Conservation (phyloP, 2,329 filamentous ascomycete genomes). For the Diaporthe nobilis region DNA sequence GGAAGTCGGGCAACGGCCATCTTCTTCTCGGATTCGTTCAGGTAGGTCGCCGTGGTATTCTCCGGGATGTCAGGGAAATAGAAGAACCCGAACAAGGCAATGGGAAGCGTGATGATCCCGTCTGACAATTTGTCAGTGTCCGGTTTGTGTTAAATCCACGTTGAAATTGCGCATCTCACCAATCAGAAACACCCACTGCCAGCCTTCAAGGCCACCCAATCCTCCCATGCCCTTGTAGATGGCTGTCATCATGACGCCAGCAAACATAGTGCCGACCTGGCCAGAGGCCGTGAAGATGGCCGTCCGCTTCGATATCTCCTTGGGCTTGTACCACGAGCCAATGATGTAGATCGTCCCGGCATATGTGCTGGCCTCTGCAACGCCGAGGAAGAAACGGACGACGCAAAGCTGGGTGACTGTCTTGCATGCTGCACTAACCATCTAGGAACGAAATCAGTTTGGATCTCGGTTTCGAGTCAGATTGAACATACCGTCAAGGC, state of each 20-base stretch:
- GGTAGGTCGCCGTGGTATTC: conserved; percentile 56
- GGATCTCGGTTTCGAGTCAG: neutral
- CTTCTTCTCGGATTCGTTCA: conserved; percentile 47
- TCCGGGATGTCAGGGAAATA: conserved; percentile 59
- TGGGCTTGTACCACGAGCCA: conserved; percentile 68
- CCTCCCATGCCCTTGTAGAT: conserved; percentile 55
- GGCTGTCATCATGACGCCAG: conserved; percentile 68
- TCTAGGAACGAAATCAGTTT: conserved; percentile 1
- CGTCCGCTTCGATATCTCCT: conserved; percentile 65
- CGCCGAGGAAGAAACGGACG: conserved; percentile 60
- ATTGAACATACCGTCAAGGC: conserved; percentile 54
- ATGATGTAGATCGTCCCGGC: conserved; percentile 64
- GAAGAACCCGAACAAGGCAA: conserved; percentile 61
- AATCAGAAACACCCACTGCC: conserved; percentile 54
- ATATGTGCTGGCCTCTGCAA: conserved; percentile 64
- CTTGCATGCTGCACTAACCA: conserved; percentile 47
- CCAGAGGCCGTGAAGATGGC: conserved; percentile 68
- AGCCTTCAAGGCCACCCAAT: conserved; percentile 57
- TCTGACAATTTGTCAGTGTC: conserved; percentile 46
- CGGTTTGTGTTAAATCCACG: neutral
- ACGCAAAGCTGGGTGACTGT: conserved; percentile 50
- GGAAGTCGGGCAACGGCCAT: conserved; percentile 50
- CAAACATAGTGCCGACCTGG: conserved; percentile 67
- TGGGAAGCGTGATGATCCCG: conserved; percentile 62
- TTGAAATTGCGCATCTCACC: neutral